phyloP scores from a whole-genome alignment of 805 yeast genomes.

The Wickerhamiella domercqiae region DNA sequence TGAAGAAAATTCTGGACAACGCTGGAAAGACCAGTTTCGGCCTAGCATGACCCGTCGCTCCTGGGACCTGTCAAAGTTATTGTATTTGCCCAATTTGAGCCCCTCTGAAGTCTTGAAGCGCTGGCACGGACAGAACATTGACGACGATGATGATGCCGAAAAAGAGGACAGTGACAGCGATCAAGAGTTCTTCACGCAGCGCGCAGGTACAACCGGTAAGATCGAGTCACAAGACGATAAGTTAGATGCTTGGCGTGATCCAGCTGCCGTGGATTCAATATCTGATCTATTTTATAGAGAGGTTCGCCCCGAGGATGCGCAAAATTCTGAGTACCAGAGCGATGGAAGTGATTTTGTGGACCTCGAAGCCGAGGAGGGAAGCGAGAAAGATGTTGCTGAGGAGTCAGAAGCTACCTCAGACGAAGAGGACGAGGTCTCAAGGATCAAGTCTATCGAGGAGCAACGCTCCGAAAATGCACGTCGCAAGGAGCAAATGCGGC shows the following conservation, averaged over 20 bases:
- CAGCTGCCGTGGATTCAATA: conserved; percentile 13
- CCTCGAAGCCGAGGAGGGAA: conserved; percentile 20
- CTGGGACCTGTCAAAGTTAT: conserved; percentile 69
- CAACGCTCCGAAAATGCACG: conserved; percentile 70
- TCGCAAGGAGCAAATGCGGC: conserved; percentile 73
- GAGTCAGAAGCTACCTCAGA: conserved; percentile 22
- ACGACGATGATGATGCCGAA: conserved; percentile 21
- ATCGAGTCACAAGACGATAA: conserved; percentile 24
- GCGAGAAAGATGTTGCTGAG: conserved; percentile 21
- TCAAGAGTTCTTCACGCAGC: conserved; percentile 23
- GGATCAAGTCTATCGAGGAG: conserved; percentile 41
- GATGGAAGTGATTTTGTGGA: conserved; percentile 24
- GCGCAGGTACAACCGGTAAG: not conserved
- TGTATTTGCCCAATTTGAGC: conserved; percentile 57
- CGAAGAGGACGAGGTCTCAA: conserved; percentile 13
- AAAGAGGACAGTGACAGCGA: conserved; percentile 25
- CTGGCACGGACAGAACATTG: conserved; percentile 21
- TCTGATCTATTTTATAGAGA: conserved; percentile 20
- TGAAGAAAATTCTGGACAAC: conserved; percentile 21
- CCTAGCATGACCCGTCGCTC: conserved; percentile 34
- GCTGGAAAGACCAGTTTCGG: conserved; percentile 25
- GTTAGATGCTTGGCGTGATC: conserved; percentile 19
- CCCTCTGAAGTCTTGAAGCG: conserved; percentile 32
- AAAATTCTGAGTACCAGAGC: conserved; percentile 21
- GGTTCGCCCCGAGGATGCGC: conserved; percentile 16